Conservation (phyloP, 2,329 filamentous ascomycete species). For the Zymoseptoria ardabiliae region DNA sequence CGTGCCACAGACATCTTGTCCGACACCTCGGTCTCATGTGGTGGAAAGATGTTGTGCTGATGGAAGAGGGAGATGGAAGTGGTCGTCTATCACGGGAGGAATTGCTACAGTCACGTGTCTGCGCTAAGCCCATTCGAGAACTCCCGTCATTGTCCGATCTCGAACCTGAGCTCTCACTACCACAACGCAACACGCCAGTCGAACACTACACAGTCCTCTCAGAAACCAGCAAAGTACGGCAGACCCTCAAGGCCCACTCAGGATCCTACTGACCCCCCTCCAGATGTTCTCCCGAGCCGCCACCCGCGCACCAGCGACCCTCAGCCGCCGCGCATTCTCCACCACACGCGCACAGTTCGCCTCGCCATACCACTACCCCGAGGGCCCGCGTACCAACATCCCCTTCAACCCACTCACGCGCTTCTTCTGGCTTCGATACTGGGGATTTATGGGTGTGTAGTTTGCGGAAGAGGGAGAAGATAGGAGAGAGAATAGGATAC, state of each 20-base stretch:
- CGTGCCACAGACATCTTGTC: background rate
- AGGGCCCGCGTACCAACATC: constrained; percentile 88
- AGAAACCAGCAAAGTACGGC: background rate
- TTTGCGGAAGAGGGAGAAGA: constrained; percentile 3
- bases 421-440: constrained; percentile 78
- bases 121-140: background rate
- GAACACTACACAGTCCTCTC: background rate
- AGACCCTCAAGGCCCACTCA: background rate
- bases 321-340: constrained; percentile 90
- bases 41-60: background rate
- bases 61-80: background rate
- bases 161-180: background rate
- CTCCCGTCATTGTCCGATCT: background rate
- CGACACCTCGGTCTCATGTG: background rate
- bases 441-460: constrained; percentile 63
- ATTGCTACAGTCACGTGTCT: background rate
- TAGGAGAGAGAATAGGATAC: constrained; percentile 15
- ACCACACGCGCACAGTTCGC: constrained; percentile 76
- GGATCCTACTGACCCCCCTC: background rate
- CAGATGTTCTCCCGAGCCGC: constrained; percentile 4
- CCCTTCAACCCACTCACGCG: constrained; percentile 93
- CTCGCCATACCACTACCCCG: constrained; percentile 96
- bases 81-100: background rate
- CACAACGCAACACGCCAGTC: background rate
- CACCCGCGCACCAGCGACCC: constrained; percentile 39